Evolutionary conservation across 208 protist species (phyloP).

Genomic region (Trypanosomatidae sp.): DNA sequence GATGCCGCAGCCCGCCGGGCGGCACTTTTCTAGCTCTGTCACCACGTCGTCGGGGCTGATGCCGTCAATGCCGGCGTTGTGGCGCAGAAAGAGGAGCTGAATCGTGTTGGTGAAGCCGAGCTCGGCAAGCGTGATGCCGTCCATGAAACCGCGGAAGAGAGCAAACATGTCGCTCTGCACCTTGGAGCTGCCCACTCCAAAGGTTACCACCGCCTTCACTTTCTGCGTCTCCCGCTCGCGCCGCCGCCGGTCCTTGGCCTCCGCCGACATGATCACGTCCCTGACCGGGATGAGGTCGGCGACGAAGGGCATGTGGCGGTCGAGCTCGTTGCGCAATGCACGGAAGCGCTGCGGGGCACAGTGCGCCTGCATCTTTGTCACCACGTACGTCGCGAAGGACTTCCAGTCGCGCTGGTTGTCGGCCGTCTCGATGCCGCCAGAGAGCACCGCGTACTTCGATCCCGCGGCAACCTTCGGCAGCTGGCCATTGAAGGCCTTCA

Average conservation of each 20-base stretch:
- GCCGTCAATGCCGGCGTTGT: constrained; percentile 79
- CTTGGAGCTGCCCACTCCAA: constrained; percentile 76
- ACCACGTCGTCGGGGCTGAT: constrained; percentile 35
- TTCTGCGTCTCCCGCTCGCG: constrained; percentile 82
- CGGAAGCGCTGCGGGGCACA: constrained; percentile 36
- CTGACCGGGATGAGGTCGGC: constrained; percentile 82
- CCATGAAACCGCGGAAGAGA: constrained; percentile 70
- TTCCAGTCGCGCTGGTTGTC: constrained; percentile 80
- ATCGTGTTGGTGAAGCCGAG: constrained; percentile 77
- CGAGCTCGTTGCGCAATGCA: constrained; percentile 44
- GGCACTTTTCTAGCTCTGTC: constrained; percentile 68
- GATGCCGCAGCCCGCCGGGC: constrained; percentile 49
- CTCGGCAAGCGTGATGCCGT: constrained; percentile 53
- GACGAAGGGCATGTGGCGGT: constrained; percentile 73
- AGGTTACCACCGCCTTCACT: constrained; percentile 53
- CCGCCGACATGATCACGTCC: constrained; percentile 49
- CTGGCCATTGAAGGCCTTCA: constrained; percentile 79
- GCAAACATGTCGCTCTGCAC: constrained; percentile 89
- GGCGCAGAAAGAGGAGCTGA: constrained; percentile 55
- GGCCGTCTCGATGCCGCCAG: constrained; percentile 75
- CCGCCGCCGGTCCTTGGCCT: constrained; percentile 53
- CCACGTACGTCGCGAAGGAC: constrained; percentile 79
- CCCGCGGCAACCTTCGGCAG: constrained; percentile 49
- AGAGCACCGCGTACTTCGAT: constrained; percentile 73
- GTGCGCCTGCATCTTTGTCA: constrained; percentile 58